Base-by-base conservation (phyloP, 1,139 yeast genomes). In the Pichia sp. region DNA sequence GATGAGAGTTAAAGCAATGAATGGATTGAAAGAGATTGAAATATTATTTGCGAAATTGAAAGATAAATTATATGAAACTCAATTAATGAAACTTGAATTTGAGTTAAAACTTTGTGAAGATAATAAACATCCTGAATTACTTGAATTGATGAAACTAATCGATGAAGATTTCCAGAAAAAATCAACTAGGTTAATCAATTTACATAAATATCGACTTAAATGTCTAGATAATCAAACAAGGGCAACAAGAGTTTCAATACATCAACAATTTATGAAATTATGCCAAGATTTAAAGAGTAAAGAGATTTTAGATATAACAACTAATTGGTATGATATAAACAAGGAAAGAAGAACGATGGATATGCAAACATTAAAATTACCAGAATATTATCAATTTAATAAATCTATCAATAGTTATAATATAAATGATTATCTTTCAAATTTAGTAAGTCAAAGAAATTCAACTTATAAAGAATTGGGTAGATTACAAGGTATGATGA, bases 261-360 rank as follows among this genome's bases (percentile, higher is more conserved):
- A 89, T 59, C 97, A 91, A 60, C 86, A 88, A 58, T 88, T 76
- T 59, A 64, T 77, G 58, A 83, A 82, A 54, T 73, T 76, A 47
- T 66, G 77, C 36, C 77, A 80, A 54, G 95, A 88, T 56, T 62
- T 74, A 37, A 82, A 89, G 48, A 72, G 73, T 44, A 67, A 69
- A 28, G 69, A 86, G 68, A 71, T 91, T 40, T 71, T 76, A 44
- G 72, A 77, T 17, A 84, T 95, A 5, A 89, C 97, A 1, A 77
- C 84, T 37, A 72, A 78, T 51, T 91, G 98, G 97, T 91, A 91
- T 64, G 82, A 84, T 51, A 84, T 89, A 54, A 89, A 89, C 61
- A 78, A 82, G 54, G 98, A 91, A 60, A 71, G 97, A 51, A 74
- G 95, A 50, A 79, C 79, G 41, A 72, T 88, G 77, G 97, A 89